A percentile compares a stretch with the other conserved stretches of the same genome.
Conservation (phyloP, 495 filamentous ascomycete species). For the Niebla homalea region DNA sequence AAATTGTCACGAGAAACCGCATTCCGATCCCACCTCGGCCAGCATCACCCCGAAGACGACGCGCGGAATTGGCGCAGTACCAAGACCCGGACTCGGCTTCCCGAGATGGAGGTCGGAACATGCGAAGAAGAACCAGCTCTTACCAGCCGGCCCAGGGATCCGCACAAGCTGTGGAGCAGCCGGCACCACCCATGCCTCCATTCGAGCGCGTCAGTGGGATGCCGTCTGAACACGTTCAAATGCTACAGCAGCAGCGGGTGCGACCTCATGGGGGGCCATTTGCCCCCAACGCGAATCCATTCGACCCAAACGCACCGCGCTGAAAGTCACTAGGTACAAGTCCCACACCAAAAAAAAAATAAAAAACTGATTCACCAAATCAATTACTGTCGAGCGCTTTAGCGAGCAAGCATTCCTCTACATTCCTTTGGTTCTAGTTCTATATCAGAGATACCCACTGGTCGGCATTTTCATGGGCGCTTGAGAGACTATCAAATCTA, state of each 20-base stretch:
- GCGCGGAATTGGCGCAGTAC: constrained; percentile 7
- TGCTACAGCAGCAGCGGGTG: not conserved
- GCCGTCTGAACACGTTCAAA: constrained; percentile 3
- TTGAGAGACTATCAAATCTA: not conserved
- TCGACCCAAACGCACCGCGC: constrained; percentile 8
- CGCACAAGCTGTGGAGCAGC: constrained; percentile 2
- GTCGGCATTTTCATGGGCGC: constrained; percentile 9
- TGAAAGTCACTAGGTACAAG: not conserved
- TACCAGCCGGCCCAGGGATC: constrained; percentile 12
- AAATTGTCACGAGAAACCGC: constrained; percentile 40
- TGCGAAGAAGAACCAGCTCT: constrained; percentile 14
- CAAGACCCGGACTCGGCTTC: constrained; percentile 6
- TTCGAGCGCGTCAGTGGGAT: constrained; percentile 8
- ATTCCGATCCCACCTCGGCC: constrained; percentile 29
- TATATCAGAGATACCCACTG: constrained; percentile 11
- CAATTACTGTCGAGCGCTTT: constrained; percentile 10
- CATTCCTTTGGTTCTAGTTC: constrained; percentile 1
- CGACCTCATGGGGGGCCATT: constrained; percentile 9
- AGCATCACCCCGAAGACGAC: constrained; percentile 23
- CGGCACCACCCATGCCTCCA: constrained; percentile 8
- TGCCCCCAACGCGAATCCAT: constrained; percentile 7
- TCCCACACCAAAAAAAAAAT: not conserved
- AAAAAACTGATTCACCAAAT: constrained; percentile 1
- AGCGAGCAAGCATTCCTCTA: constrained; percentile 13
- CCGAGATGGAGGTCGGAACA: constrained; percentile 15